Percentiles rank a stretch among this genome's conserved stretches.
These are phyloP conservation scores for Hirsutella thompsonii DNA, from an alignment of 2,329 filamentous ascomycete genomes.

Conservation along the genomic window DNA sequence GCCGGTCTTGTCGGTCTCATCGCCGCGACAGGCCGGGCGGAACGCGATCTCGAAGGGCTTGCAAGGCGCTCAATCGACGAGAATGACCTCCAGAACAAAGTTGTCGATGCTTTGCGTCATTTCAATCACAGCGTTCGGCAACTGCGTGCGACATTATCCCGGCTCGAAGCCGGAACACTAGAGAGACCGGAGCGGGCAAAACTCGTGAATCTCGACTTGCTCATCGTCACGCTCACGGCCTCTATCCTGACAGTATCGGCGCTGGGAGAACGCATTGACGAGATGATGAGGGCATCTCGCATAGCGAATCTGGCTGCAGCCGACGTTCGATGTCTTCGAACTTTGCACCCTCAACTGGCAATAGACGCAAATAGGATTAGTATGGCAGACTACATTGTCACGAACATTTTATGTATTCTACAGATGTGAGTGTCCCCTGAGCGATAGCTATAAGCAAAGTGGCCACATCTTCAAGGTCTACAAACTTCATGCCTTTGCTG, in stretches of 20 bases:
- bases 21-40: conserved; percentile 7
- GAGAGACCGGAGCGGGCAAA: conserved; percentile 2
- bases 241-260: conserved; percentile 7
- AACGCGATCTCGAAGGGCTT: conserved; percentile 3
- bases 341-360: not conserved
- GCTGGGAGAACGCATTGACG: conserved; percentile 5
- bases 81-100: not conserved
- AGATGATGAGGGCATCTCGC: too few species aligned
- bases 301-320: too few species aligned
- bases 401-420: conserved; percentile 7
- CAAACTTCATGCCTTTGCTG: too few species aligned
- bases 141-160: too few species aligned
- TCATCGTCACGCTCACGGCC: conserved; percentile 7
- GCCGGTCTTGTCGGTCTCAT: conserved; percentile 7
- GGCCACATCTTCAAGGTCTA: too few species aligned
- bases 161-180: not conserved
- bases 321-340: too few species aligned
- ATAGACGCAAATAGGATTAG: conserved; percentile 6
- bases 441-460: not conserved
- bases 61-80: too few species aligned
- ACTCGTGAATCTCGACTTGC: conserved; percentile 7
- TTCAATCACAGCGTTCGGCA: too few species aligned
- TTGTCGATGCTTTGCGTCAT: too few species aligned
- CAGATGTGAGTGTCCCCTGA: conserved; percentile 5
- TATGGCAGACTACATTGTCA: conserved; percentile 5